Conservation (phyloP, 257 asterid genomes). For the Parsonsia alboflavescens region DNA sequence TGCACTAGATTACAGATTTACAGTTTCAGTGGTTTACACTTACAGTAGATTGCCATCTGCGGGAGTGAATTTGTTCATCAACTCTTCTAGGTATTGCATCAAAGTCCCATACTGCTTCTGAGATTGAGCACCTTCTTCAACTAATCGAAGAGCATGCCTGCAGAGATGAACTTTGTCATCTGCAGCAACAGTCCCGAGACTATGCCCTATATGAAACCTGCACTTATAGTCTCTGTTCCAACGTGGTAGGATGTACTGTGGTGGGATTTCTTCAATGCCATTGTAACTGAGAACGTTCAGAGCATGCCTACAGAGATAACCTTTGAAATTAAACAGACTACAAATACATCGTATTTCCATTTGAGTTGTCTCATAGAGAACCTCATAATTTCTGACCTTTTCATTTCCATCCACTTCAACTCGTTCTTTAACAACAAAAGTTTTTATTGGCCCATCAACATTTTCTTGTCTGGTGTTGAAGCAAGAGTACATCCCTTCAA, state of each 20-base stretch:
- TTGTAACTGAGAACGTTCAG: slow-evolving; percentile 48
- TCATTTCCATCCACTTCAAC: slow-evolving; percentile 30
- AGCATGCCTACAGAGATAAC: slow-evolving; percentile 59
- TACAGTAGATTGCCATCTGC: slow-evolving; percentile 20
- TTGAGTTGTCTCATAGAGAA: slow-evolving; percentile 42
- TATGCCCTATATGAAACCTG: slow-evolving; percentile 16
- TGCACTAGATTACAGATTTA: not conserved
- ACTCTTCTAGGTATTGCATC: slow-evolving; percentile 35
- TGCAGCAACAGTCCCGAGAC: slow-evolving; percentile 23
- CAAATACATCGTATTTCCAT: slow-evolving; percentile 56
- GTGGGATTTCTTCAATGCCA: slow-evolving; percentile 51
- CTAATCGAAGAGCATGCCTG: slow-evolving; percentile 29
- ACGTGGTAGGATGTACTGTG: slow-evolving; percentile 41
- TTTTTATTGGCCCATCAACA: slow-evolving; percentile 37
- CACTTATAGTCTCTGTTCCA: slow-evolving; percentile 46
- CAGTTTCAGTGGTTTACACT: slow-evolving; percentile 4
- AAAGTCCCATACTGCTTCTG: slow-evolving; percentile 32
- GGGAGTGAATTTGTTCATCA: slow-evolving; percentile 25
- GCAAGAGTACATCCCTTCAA: slow-evolving; percentile 54
- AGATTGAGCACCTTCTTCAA: slow-evolving; percentile 50
- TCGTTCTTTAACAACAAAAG: slow-evolving; percentile 44
- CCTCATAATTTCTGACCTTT: slow-evolving; percentile 45
- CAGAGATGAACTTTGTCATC: slow-evolving; percentile 28
- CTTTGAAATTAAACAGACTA: slow-evolving; percentile 47
- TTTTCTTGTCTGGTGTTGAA: slow-evolving; percentile 46